Base-by-base conservation (phyloP, 805 yeast species). In the Cyberlindnera mrakii region DNA sequence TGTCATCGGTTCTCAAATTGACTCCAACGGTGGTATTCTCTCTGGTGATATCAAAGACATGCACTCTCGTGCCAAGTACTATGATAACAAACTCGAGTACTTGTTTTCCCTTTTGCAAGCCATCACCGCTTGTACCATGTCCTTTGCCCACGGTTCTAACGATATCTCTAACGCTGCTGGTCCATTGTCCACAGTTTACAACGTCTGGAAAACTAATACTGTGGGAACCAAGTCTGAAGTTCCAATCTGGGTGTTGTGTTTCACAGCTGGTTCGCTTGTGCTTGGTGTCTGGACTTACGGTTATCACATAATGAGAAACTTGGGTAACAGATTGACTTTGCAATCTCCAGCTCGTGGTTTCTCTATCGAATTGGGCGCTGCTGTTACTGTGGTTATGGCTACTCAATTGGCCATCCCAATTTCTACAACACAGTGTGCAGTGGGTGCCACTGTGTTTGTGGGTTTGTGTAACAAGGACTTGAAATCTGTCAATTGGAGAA, bases 341-440 rank as follows among this genome's bases (percentile, higher is more conserved):
- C 88, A 82, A 67, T 81, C 89, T 0, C 91, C 91, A 38, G 71
- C 88, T 4, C 71, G 91, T 64, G 91, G 91, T 11, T 84, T 82
- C 57, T 66, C 85, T 11, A 78, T 83, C 58, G 91, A 83, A 65
- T 66, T 83, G 33, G 90, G 89, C 46, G 86, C 90, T 48, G 90
- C 90, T 33, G 64, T 81, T 41, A 82, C 91, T 7, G 76, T 80
- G 9, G 80, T 81, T 36, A 74, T 84, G 77, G 90, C 91, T 27
- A 77, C 91, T 6, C 83, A 80, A 60, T 70, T 83, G 49, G 67
- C 72, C 5, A 78, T 83, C 49, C 91, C 91, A 37, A 77, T 82
- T 29, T 82, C 89, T 7, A 84, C 91, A 25, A 84, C 91, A 5
- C 90, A 83, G 63, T 75, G 80, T 59, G 86, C 88, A 13, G 82